These are phyloP conservation scores for Thinopyrum elongatum DNA, from an alignment of 176 grass and related monocot genomes.

Conservation along the genomic window DNA sequence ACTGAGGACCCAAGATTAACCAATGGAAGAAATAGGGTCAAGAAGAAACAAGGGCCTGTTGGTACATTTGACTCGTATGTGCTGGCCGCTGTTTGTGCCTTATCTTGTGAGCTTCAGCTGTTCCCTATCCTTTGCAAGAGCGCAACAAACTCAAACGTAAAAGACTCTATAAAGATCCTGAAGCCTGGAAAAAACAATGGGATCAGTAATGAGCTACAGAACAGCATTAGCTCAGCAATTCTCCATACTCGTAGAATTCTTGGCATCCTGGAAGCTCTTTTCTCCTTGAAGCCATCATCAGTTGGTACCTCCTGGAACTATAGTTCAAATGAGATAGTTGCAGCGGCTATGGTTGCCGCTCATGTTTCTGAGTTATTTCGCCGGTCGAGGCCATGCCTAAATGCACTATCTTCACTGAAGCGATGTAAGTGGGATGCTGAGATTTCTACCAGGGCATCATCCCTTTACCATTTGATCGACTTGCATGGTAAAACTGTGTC, in stretches of 20 bases:
- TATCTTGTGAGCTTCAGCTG: slow-evolving; percentile 93
- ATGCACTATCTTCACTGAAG: slow-evolving; percentile 78
- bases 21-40: slow-evolving; percentile 67
- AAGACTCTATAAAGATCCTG: slow-evolving; percentile 49
- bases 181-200: slow-evolving; percentile 68
- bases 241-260: slow-evolving; percentile 92
- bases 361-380: slow-evolving; percentile 98
- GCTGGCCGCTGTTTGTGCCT: slow-evolving; percentile 86
- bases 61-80: slow-evolving; percentile 98
- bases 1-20: slow-evolving; percentile 47
- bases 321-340: slow-evolving; percentile 98
- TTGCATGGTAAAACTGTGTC: slow-evolving; percentile 96
- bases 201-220: slow-evolving; percentile 61
- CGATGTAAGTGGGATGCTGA: slow-evolving; percentile 84
- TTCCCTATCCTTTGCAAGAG: slow-evolving; percentile 88
- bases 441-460: slow-evolving; percentile 86
- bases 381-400: slow-evolving; percentile 86
- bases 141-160: slow-evolving; percentile 50
- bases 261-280: slow-evolving; percentile 95
- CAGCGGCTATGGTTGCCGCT: slow-evolving; percentile 99
- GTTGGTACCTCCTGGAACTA: slow-evolving; percentile 98
- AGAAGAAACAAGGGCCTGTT: slow-evolving; percentile 90
- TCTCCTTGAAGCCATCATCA: slow-evolving; percentile 98
- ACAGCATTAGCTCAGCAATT: slow-evolving; percentile 75
- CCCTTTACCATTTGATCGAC: slow-evolving; percentile 95